A percentile compares a stretch with the other conserved stretches of the same genome.
Conservation (phyloP, 345 rosid species). For the Melaleuca alternifolia region DNA sequence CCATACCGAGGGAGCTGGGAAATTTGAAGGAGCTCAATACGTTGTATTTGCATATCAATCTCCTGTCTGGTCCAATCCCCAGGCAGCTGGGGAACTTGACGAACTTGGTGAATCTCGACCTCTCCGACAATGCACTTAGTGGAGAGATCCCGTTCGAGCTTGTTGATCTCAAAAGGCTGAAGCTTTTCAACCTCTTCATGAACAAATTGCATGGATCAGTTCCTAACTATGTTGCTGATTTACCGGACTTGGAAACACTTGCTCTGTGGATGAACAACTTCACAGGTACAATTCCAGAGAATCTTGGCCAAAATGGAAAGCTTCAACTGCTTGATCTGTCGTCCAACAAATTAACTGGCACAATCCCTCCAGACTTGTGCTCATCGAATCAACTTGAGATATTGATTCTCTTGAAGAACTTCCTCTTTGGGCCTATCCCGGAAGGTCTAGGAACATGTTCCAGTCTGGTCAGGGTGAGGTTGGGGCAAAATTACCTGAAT, state of each 20-base stretch:
- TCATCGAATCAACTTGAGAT: conserved; percentile 38
- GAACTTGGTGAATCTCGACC: conserved; percentile 55
- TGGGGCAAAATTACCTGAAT: conserved; percentile 73
- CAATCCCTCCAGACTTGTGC: conserved; percentile 47
- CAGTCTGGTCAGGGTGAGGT: conserved; percentile 52
- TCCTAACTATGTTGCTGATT: conserved; percentile 49
- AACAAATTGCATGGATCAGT: conserved; percentile 76
- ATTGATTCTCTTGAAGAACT: conserved; percentile 72
- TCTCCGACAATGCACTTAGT: conserved; percentile 62
- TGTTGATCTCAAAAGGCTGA: conserved; percentile 42
- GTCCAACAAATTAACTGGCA: conserved; percentile 81
- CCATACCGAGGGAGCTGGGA: conserved; percentile 54
- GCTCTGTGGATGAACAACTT: conserved; percentile 85
- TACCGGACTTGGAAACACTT: conserved; percentile 47
- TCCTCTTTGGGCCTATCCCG: conserved; percentile 77
- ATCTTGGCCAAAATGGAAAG: conserved; percentile 65
- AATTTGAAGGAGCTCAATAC: conserved; percentile 55
- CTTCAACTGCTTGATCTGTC: conserved; percentile 66
- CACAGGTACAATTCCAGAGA: conserved; percentile 68
- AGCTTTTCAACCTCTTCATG: conserved; percentile 63
- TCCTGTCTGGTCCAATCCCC: conserved; percentile 56
- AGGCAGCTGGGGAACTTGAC: conserved; percentile 64
- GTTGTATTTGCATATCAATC: conserved; percentile 62
- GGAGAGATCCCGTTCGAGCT: conserved; percentile 76
- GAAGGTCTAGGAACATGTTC: conserved; percentile 57